These are phyloP conservation scores for Neurospora tetrasperma DNA, from an alignment of 495 filamentous ascomycete genomes.

Conservation along the genomic window DNA sequence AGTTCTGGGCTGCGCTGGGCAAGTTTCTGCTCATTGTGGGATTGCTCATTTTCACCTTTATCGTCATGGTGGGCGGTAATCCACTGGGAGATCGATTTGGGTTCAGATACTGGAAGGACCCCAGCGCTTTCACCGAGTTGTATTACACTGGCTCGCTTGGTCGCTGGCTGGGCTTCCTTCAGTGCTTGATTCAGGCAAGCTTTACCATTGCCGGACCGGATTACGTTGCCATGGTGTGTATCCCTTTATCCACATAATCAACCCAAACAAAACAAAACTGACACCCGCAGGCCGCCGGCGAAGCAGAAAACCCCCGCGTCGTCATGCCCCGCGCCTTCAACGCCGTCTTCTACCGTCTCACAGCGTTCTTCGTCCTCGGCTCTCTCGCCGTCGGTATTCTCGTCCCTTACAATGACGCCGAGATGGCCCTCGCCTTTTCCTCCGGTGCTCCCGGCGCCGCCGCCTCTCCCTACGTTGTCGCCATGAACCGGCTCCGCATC, in stretches of 20 bases:
- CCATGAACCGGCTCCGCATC: slow-evolving; percentile 67
- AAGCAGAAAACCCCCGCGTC: slow-evolving; percentile 57
- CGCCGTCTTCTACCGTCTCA: slow-evolving; percentile 66
- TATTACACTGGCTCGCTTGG: slow-evolving; percentile 50
- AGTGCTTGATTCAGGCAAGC: slow-evolving; percentile 61
- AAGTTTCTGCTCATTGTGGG: slow-evolving; percentile 60
- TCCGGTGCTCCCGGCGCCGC: slow-evolving; percentile 47
- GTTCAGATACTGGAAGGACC: slow-evolving; percentile 64
- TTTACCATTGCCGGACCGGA: slow-evolving; percentile 78
- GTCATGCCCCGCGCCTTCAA: slow-evolving; percentile 65
- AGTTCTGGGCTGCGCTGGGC: slow-evolving; percentile 54
- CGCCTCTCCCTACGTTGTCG: slow-evolving; percentile 79
- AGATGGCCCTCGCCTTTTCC: slow-evolving; percentile 43
- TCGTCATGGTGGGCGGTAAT: slow-evolving; percentile 68
- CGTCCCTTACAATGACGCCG: slow-evolving; percentile 47
- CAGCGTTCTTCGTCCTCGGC: slow-evolving; percentile 65
- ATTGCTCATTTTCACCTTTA: slow-evolving; percentile 59
- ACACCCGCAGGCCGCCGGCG: slow-evolving; percentile 43
- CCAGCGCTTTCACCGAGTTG: slow-evolving; percentile 58
- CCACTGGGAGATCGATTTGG: slow-evolving; percentile 58
- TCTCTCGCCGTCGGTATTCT: slow-evolving; percentile 59
- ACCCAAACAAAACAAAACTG: background rate
- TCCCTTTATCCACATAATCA: background rate
- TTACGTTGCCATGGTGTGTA: slow-evolving; percentile 56
- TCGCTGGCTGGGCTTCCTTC: slow-evolving; percentile 61